A percentile compares a stretch with the other conserved stretches of the same genome.
Evolutionary conservation across 306 rosid species (phyloP).

Genomic region (apple (Malus domestica)): DNA sequence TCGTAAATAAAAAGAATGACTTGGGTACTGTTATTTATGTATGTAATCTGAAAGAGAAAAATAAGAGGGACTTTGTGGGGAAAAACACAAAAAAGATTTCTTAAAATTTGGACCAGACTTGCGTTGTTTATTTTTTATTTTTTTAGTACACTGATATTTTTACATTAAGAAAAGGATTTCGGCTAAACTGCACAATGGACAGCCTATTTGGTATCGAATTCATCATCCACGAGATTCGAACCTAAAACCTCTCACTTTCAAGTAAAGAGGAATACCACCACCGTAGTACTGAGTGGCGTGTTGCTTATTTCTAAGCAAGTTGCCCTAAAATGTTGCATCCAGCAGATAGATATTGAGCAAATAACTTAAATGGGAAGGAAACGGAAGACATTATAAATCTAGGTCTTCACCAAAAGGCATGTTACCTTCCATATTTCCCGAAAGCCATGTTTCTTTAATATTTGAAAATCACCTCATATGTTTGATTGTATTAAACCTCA

Average conservation of each 20-base stretch:
- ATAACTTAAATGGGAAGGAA: neutral
- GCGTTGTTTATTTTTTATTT: no score
- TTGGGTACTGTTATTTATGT: neutral
- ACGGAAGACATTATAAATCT: neutral
- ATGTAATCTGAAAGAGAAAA: neutral
- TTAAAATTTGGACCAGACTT: neutral
- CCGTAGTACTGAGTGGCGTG: neutral
- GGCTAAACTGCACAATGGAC: no score
- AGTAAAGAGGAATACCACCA: no score
- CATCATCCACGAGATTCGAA: no score
- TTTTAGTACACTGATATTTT: no score
- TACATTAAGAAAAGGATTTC: no score
- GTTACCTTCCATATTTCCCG: no score
- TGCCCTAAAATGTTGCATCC: neutral
- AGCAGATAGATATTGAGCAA: neutral
- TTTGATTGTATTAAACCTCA: no score
- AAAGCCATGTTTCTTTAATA: neutral
- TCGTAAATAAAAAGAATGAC: no score
- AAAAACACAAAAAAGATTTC: neutral
- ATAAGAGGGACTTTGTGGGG: neutral
- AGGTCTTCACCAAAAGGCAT: neutral
- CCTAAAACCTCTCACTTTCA: no score
- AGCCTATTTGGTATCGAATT: no score
- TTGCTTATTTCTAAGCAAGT: neutral
- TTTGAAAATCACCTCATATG: no score